Percentiles rank a stretch among this genome's conserved stretches.
phyloP scores from a whole-genome alignment of 345 rosid genomes.

The Geranium rotundifolium region DNA sequence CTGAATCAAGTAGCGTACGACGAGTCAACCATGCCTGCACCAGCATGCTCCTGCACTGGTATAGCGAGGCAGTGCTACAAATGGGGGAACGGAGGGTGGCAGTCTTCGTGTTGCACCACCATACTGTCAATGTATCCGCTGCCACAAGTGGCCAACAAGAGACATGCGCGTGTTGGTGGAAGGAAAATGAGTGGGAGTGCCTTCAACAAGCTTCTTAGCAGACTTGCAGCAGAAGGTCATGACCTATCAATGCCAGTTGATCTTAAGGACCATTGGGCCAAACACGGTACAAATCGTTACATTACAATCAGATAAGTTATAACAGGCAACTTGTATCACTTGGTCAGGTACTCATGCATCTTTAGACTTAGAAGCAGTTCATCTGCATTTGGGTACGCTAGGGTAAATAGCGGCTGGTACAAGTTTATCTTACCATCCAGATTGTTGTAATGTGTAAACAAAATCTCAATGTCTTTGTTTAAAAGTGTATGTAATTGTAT shows the following conservation, averaged over 20 bases:
- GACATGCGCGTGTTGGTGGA: conserved; percentile 89
- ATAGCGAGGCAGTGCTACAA: conserved; percentile 84
- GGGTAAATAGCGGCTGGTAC: too few relatives aligned
- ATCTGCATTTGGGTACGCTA: too few relatives aligned
- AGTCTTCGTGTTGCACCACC: conserved; percentile 96
- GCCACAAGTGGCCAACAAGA: conserved; percentile 79
- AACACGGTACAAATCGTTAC: conserved; percentile 37
- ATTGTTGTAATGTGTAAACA: too few relatives aligned
- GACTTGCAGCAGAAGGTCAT: conserved; percentile 69
- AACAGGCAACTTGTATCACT: too few relatives aligned
- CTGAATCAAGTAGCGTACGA: conserved; percentile 87
- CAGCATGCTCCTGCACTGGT: conserved; percentile 93
- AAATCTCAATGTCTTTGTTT: too few relatives aligned
- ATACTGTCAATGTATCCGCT: conserved; percentile 74
- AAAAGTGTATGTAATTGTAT: too few relatives aligned
- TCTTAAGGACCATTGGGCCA: conserved; percentile 71
- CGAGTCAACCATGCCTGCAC: conserved; percentile 84
- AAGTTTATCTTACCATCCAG: too few relatives aligned
- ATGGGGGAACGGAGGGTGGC: conserved; percentile 99
- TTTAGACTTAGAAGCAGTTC: too few relatives aligned
- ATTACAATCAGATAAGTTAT: conserved; percentile 15
- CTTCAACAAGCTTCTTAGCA: conserved; percentile 83
- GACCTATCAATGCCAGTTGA: conserved; percentile 66
- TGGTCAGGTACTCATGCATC: too few relatives aligned
- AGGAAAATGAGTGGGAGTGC: conserved; percentile 98